Percentiles rank a stretch among this genome's conserved stretches.
Evolutionary conservation across 2,329 filamentous ascomycete genomes (phyloP).

Genomic region (Fusarium musae): DNA sequence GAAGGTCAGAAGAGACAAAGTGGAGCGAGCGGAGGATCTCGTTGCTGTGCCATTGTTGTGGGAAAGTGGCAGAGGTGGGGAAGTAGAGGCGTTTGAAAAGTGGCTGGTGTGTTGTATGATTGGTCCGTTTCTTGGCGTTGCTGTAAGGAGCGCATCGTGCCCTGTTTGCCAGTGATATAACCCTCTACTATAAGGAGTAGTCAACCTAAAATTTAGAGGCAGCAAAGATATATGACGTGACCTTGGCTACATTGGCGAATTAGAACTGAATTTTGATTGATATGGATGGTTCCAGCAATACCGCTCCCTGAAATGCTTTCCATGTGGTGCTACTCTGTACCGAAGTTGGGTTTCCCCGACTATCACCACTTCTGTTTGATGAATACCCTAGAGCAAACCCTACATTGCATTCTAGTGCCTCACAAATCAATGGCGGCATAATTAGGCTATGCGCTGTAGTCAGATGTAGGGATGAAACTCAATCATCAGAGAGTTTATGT

Average conservation of each 20-base stretch:
- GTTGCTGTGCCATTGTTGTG: conserved; percentile 42
- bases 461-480: not conserved
- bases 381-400: not conserved
- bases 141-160: conserved; percentile 19
- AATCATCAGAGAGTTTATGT: not conserved
- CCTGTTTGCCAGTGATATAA: conserved; percentile 11
- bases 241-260: not conserved
- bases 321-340: not conserved
- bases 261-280: not conserved
- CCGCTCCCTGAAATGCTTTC: not conserved
- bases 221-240: not conserved
- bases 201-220: not conserved
- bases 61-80: conserved; percentile 16
- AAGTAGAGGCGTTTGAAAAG: conserved; percentile 2
- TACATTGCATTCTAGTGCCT: not conserved
- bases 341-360: not conserved
- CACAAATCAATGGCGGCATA: not conserved
- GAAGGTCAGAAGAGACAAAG: conserved; percentile 29
- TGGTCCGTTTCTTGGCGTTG: conserved; percentile 27
- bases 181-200: not conserved
- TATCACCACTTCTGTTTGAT: not conserved
- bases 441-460: not conserved
- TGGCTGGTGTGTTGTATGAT: conserved; percentile 20
- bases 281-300: not conserved
- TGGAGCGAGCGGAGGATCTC: conserved; percentile 30